phyloP scores from a whole-genome alignment of 768 basidiomycete genomes.

The Agaricus subrufescens region DNA sequence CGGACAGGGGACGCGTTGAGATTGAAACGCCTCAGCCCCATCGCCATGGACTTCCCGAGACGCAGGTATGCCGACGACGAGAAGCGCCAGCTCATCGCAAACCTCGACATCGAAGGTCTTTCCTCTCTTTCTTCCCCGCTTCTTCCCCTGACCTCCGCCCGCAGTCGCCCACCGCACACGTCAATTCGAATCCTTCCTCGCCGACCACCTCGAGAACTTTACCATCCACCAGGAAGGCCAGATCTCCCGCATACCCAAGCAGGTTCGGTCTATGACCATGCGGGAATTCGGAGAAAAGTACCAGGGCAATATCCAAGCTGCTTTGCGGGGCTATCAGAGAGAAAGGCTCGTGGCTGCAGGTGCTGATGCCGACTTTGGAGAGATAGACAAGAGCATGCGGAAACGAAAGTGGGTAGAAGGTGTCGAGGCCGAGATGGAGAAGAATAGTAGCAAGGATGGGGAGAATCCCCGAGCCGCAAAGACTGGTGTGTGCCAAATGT shows the following conservation, averaged over 20 bases:
- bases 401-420: conserved; percentile 77
- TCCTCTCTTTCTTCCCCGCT: conserved; percentile 3
- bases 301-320: conserved; percentile 69
- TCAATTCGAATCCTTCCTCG: conserved; percentile 73
- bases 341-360: conserved; percentile 51
- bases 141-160: conserved; percentile 7
- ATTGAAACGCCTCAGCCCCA: conserved; percentile 3
- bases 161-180: conserved; percentile 70
- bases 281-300: conserved; percentile 77
- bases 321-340: conserved; percentile 62
- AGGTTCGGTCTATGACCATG: conserved; percentile 68
- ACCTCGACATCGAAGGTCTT: conserved; percentile 78
- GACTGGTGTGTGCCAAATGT: conserved; percentile 41
- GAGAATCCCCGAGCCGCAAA: conserved; percentile 48
- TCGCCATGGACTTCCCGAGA: conserved; percentile 23
- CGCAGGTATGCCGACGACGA: conserved; percentile 55
- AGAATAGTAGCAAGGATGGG: conserved; percentile 23
- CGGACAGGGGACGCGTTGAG: conserved; percentile 15
- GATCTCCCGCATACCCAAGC: conserved; percentile 69
- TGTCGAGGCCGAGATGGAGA: conserved; percentile 45
- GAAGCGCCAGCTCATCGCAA: conserved; percentile 69
- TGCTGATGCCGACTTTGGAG: conserved; percentile 43
- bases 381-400: conserved; percentile 62
- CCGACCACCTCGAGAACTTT: conserved; percentile 70
- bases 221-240: conserved; percentile 71